Evolutionary conservation across 257 asterid species (phyloP).

Genomic region (Echium plantagineum): DNA sequence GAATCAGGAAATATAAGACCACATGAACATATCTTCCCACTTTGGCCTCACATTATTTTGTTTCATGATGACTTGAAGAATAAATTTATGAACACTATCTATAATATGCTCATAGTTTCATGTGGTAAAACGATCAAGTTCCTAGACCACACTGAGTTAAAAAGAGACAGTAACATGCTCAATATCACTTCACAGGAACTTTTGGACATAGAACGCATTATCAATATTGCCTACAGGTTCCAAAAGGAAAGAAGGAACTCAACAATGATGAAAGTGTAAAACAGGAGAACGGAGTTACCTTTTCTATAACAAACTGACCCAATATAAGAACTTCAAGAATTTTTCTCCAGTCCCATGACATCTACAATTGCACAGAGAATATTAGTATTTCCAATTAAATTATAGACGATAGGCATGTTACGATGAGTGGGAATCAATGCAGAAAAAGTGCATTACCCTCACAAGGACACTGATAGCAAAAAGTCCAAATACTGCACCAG

Average conservation of each 20-base stretch:
- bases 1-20: background rate
- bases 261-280: background rate
- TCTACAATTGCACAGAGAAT: slow-evolving; percentile 30
- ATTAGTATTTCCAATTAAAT: slow-evolving; percentile 5
- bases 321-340: slow-evolving; percentile 85
- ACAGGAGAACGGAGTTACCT: slow-evolving; percentile 30
- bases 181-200: background rate
- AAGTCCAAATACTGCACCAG: slow-evolving; percentile 97
- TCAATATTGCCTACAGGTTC: background rate
- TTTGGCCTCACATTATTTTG: background rate
- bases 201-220: too few relatives aligned
- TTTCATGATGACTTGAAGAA: background rate
- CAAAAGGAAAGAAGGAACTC: background rate
- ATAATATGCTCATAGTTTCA: background rate
- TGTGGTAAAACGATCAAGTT: background rate
- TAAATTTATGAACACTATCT: background rate
- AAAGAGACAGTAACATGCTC: background rate
- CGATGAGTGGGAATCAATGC: slow-evolving; percentile 7
- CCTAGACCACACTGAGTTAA: background rate
- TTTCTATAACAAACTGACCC: slow-evolving; percentile 95
- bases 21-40: background rate
- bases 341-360: slow-evolving; percentile 99
- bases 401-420: background rate
- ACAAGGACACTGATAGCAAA: slow-evolving; percentile 92
- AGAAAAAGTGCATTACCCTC: slow-evolving; percentile 33